These are phyloP conservation scores for Aspergillus wentii DNA, from an alignment of 495 filamentous ascomycete species.

Conservation along the genomic window DNA sequence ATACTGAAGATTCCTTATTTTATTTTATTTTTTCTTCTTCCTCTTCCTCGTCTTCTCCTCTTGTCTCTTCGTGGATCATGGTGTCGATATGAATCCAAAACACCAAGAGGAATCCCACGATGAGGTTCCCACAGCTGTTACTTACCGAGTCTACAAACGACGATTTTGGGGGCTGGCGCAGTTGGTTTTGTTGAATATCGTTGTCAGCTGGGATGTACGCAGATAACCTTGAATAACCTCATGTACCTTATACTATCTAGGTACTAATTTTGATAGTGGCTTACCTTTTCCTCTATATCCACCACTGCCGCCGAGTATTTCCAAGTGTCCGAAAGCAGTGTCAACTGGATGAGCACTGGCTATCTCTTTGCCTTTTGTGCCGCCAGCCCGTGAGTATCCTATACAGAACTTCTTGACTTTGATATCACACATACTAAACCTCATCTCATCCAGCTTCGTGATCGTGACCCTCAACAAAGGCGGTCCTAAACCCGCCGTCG, in stretches of 20 bases:
- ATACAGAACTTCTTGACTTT: too few species aligned
- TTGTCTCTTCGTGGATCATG: neutral
- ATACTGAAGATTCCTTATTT: too few species aligned
- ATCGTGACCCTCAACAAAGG: conserved; percentile 77
- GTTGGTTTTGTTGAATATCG: conserved; percentile 82
- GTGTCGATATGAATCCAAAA: too few species aligned
- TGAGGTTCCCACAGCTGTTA: neutral
- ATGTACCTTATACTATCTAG: too few species aligned
- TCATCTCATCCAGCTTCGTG: conserved; percentile 40
- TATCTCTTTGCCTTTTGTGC: conserved; percentile 81
- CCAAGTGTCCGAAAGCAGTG: conserved; percentile 61
- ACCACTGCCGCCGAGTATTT: conserved; percentile 74
- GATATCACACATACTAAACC: too few species aligned
- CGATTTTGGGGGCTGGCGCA: conserved; percentile 85
- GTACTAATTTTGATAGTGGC: too few species aligned
- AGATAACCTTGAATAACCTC: too few species aligned
- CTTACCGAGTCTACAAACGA: conserved; percentile 84
- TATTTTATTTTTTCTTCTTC: too few species aligned
- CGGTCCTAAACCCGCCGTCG: conserved; percentile 73
- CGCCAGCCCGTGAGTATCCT: conserved; percentile 56
- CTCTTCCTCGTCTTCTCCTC: neutral
- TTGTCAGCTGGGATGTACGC: conserved; percentile 93
- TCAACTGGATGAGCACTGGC: conserved; percentile 89
- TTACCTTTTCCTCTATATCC: conserved; percentile 86
- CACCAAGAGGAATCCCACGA: conserved; percentile 1